These are phyloP conservation scores for Cicer yamashitae DNA, from an alignment of 306 rosid species.

Conservation along the genomic window DNA sequence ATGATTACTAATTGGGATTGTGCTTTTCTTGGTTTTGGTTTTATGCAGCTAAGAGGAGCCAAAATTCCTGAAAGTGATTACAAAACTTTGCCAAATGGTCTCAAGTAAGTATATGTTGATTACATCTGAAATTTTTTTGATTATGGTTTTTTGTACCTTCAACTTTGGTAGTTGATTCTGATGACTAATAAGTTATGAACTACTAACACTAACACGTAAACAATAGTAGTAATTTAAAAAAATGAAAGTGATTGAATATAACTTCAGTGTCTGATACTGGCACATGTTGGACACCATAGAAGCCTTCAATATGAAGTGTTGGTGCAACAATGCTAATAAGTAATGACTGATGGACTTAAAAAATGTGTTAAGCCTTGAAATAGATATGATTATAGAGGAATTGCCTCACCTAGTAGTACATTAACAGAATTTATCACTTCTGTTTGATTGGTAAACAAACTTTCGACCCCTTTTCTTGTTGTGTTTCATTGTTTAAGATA, in stretches of 20 bases:
- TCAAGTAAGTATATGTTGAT: slow-evolving; percentile 70
- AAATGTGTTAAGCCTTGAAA: slow-evolving; percentile 20
- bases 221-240: too few relatives aligned
- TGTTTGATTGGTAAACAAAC: slow-evolving; percentile 3
- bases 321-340: too few relatives aligned
- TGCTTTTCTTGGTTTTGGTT: slow-evolving; percentile 3
- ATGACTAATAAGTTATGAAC: neutral
- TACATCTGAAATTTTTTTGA: slow-evolving; percentile 2
- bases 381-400: neutral
- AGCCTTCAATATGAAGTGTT: too few relatives aligned
- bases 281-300: too few relatives aligned
- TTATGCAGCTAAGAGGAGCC: slow-evolving; percentile 53
- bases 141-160: slow-evolving; percentile 31
- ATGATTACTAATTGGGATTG: slow-evolving; percentile 18
- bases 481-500: slow-evolving; percentile 36
- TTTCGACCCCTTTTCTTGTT: neutral
- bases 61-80: slow-evolving; percentile 93
- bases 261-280: too few relatives aligned
- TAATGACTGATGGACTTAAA: too few relatives aligned
- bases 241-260: too few relatives aligned
- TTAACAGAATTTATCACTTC: slow-evolving; percentile 12
- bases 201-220: too few relatives aligned
- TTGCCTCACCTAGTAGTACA: neutral
- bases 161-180: slow-evolving; percentile 9
- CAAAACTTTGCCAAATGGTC: slow-evolving; percentile 83